Evolutionary conservation across 148 eudicot genomes (phyloP).

Genomic region (Persicaria tinctoria): DNA sequence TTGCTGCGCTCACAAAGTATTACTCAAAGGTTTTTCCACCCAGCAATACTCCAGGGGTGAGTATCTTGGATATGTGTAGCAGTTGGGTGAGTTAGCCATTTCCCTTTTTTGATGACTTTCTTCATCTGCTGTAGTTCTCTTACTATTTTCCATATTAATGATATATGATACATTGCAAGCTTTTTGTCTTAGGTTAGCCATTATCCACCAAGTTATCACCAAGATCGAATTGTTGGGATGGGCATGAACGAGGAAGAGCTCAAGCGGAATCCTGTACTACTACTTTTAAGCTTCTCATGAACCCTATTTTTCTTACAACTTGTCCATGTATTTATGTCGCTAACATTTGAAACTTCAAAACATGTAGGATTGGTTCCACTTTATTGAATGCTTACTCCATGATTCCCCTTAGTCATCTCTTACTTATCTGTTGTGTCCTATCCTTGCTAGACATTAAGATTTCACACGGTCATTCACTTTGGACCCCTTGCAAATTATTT

Average conservation of each 20-base stretch:
- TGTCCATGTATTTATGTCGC: background rate
- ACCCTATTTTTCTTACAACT: background rate
- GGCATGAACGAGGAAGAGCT: conserved; percentile 94
- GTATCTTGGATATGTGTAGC: conserved; percentile 90
- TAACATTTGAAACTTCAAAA: background rate
- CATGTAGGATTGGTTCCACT: background rate
- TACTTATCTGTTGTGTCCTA: conserved; percentile 11
- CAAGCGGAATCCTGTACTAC: conserved; percentile 37
- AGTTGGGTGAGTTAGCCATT: conserved; percentile 69
- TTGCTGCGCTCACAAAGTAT: conserved; percentile 81
- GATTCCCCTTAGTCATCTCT: background rate
- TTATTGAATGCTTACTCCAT: background rate
- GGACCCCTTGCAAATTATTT: background rate
- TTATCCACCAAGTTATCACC: conserved; percentile 87
- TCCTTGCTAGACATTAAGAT: background rate
- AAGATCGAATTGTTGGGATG: conserved; percentile 77
- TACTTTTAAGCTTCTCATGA: conserved; percentile 1
- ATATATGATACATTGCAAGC: conserved; percentile 1
- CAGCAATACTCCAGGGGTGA: conserved; percentile 71
- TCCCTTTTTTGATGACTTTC: background rate
- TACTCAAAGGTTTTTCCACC: conserved; percentile 87
- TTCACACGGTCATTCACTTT: background rate
- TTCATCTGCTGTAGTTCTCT: background rate
- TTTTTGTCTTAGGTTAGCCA: conserved; percentile 71
- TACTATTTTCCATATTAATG: conserved; percentile 13